Evolutionary conservation across 768 basidiomycete genomes (phyloP), one percentile per base, ranked within the genome.

Genomic region (Podaxis sp.): DNA sequence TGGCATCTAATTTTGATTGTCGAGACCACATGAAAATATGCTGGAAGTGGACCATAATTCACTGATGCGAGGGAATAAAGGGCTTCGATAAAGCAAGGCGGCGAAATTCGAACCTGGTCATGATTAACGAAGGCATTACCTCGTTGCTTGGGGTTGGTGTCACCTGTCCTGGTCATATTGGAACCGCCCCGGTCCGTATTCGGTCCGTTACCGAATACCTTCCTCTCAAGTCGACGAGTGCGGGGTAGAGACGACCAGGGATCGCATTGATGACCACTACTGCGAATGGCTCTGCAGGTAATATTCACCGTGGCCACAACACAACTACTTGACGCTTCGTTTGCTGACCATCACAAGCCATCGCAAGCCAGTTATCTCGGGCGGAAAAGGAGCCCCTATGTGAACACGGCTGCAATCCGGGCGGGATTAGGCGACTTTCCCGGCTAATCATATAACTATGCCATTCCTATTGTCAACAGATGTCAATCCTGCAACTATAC

Each of bases 41-140:
- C 54, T n/a, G 26, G 5, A 17, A 24, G 22, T 10, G 11, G 38
- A 22, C 5, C 22, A 22, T n/a, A 22, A 28, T 50, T 56, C 20
- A 24, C 8, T 11, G 33, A 11, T 30, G 44, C 54, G 51, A 44
- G 59, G 51, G 51, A 60, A 54, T 15, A 15, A 37, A 3, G 17
- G 20, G 40, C 51, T 26, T 52, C 38, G 30, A 26, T 55, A 51
- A 20, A 49, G 55, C 24, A 56, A 26, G 24, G 28, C 61, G 48
- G 61, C 46, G 61, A 62, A 56, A 56, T 62, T 48, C 52, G 60
- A 62, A 62, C 44, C n/a, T 62, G 12, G 5, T 46, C 53, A 49
- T 15, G 38, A 30, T 37, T 49, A 36, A 38, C 24, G 22, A 28
- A 48, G 40, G 41, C 41, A 62, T 24, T 12, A 55, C 49, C 24